Evolutionary conservation across 139 green algal genomes (phyloP).

Genomic region (Chlamydomonas sphaeroides): DNA sequence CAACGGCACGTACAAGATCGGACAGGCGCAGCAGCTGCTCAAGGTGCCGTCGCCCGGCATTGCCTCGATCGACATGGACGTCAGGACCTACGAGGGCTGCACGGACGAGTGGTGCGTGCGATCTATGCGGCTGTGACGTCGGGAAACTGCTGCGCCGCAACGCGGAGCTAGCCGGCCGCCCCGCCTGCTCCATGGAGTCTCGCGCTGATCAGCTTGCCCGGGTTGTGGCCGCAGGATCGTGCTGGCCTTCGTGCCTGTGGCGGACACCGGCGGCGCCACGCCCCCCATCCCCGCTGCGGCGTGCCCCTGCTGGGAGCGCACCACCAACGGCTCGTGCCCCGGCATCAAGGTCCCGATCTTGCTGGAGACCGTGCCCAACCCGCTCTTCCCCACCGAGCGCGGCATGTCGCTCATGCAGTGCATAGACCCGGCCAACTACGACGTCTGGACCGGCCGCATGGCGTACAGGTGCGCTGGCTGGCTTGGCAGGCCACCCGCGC

Average conservation of each 20-base stretch:
- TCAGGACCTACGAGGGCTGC: not conserved
- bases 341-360: conserved; percentile 46
- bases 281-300: conserved; percentile 10
- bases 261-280: not conserved
- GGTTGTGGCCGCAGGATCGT: not conserved
- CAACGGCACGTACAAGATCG: too few species aligned
- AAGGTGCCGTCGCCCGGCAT: not conserved
- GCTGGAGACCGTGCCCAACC: conserved; percentile 29
- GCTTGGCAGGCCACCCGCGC: too few species aligned
- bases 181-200: not conserved
- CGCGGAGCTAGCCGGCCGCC: too few species aligned
- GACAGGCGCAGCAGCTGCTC: not conserved
- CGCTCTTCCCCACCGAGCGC: not conserved
- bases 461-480: conserved; percentile 40
- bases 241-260: conserved; percentile 1
- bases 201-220: not conserved
- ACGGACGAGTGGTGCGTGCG: conserved; percentile 22
- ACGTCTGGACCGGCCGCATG: conserved; percentile 49
- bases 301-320: conserved; percentile 35
- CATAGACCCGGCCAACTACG: conserved; percentile 57
- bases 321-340: conserved; percentile 5
- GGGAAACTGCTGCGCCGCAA: not conserved
- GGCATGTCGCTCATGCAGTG: conserved; percentile 35
- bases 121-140: not conserved
- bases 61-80: conserved; percentile 9